Percentiles rank a stretch among this genome's conserved stretches.
phyloP scores from a whole-genome alignment of 495 filamentous ascomycete genomes.

The Rostrohypoxylon terebratum region DNA sequence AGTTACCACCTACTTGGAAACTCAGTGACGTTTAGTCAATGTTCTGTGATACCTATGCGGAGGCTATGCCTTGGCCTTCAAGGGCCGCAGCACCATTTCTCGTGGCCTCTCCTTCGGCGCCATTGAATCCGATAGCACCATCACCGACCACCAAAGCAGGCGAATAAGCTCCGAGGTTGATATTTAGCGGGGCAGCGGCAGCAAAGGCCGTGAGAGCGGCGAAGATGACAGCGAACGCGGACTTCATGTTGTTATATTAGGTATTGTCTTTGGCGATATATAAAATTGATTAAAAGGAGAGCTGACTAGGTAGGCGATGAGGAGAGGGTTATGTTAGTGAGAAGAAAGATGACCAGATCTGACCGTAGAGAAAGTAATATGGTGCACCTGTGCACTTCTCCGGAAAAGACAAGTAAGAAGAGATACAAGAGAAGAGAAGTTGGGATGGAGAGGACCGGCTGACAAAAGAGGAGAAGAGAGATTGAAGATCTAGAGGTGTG shows the following conservation, averaged over 20 bases:
- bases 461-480: conserved; percentile 6
- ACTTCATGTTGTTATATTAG: conserved; percentile 39
- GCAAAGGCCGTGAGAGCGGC: conserved; percentile 32
- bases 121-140: conserved; percentile 65
- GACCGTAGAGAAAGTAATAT: conserved; percentile 15
- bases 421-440: conserved; percentile 23
- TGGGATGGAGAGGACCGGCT: conserved; percentile 27
- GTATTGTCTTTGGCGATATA: not conserved
- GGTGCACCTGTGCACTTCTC: conserved; percentile 47
- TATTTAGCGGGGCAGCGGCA: conserved; percentile 62
- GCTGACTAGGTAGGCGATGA: not conserved
- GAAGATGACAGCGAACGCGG: conserved; percentile 37
- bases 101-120: conserved; percentile 51
- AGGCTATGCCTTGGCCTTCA: conserved; percentile 19
- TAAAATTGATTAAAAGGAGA: not conserved
- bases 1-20: conserved; percentile 2
- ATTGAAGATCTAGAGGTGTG: conserved; percentile 8
- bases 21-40: not conserved
- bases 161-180: conserved; percentile 70
- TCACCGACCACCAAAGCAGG: conserved; percentile 70
- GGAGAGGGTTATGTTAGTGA: conserved; percentile 1
- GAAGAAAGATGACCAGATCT: conserved; percentile 20
- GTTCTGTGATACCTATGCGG: conserved; percentile 17
- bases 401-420: conserved; percentile 14
- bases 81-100: conserved; percentile 34